Base-by-base conservation (phyloP, 129 eudicot species). In the Flaveria ramosissima region DNA sequence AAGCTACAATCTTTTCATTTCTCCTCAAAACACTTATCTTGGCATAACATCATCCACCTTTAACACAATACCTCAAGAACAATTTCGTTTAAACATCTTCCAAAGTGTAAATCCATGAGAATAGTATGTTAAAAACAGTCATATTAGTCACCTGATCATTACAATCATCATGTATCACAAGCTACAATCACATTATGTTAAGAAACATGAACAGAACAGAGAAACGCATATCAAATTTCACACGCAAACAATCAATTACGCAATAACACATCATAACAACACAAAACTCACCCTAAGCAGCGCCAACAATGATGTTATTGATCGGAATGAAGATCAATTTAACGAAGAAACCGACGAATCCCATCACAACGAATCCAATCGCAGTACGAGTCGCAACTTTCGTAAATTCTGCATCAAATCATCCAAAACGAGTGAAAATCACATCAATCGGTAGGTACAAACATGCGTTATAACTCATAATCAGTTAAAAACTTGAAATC, bases 361-460 rank as follows among this genome's bases (percentile, higher is more conserved):
- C 98, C 98, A 93, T 93, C 84, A 93, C 98, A 19, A 90, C 97
- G 79, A 93, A 93, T 4, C 98, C 98, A 4, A 93, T 88, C 26
- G 98, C 98, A 0, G 97, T 90, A 83, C 98, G 92, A 21, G 87
- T 76, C 16, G 98, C 98, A n/a, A 93, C 98, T 83, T 93, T 93
- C 14, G 98, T 81, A 84, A 93, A 93, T 79, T 93, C 98, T 93
- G 56, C 77, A 39, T 32, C 59, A 64, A 23, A 65, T 27, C 11
- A 0, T 43, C 17, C 2, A 27, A 73, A 8, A 62, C 2, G 46
- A n/a, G n/a, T 6, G 72, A 9, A 20, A 41, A 42, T 76, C 2
- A 77, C 26, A 73, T 43, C 77, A 52, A 27, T 15, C 53, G 26
- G 24, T 56, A 72, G 72, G 41, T 30, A 62, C 13, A n/a, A 74